phyloP scores from a whole-genome alignment of 2,329 filamentous ascomycete species.

The Hypocreales sp. region DNA sequence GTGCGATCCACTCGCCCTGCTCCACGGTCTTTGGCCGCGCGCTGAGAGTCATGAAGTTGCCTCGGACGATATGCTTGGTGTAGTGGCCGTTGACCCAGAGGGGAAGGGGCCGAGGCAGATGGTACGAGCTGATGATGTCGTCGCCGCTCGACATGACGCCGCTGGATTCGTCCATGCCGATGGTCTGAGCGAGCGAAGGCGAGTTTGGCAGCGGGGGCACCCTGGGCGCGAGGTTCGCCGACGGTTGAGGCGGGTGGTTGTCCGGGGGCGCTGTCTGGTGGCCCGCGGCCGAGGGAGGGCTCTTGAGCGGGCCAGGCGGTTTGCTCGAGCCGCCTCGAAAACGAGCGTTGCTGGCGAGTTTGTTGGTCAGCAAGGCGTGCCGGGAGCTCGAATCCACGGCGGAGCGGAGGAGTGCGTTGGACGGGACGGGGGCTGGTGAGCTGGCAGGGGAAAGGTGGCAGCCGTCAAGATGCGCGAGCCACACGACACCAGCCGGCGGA shows the following conservation, averaged over 20 bases:
- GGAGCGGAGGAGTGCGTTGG: no score
- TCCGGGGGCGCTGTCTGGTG: slow-evolving; percentile 32
- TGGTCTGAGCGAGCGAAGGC: slow-evolving; percentile 48
- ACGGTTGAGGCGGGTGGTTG: slow-evolving; percentile 29
- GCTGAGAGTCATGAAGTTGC: slow-evolving; percentile 93
- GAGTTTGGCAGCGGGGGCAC: slow-evolving; percentile 47
- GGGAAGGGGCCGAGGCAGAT: slow-evolving; percentile 51
- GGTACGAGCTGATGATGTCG: slow-evolving; percentile 42
- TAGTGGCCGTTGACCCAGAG: slow-evolving; percentile 63
- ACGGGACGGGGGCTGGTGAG: no score
- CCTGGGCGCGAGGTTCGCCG: slow-evolving; percentile 37
- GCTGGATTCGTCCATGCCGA: slow-evolving; percentile 50
- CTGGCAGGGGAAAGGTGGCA: no score
- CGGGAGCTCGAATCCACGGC: no score
- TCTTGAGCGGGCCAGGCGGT: slow-evolving; percentile 34
- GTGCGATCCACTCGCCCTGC: slow-evolving; percentile 87
- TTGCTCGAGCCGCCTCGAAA: slow-evolving; percentile 40
- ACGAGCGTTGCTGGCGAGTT: slow-evolving; percentile 33
- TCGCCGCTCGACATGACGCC: slow-evolving; percentile 31
- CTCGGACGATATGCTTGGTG: slow-evolving; percentile 81
- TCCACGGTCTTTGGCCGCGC: slow-evolving; percentile 88
- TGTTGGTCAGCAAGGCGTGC: slow-evolving; percentile 10
- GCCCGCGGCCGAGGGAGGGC: slow-evolving; percentile 31
- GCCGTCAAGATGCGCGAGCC: no score
- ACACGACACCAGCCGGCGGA: no score